Evolutionary conservation across 2,329 filamentous ascomycete genomes (phyloP).

Genomic region (Metarhizium humberi): DNA sequence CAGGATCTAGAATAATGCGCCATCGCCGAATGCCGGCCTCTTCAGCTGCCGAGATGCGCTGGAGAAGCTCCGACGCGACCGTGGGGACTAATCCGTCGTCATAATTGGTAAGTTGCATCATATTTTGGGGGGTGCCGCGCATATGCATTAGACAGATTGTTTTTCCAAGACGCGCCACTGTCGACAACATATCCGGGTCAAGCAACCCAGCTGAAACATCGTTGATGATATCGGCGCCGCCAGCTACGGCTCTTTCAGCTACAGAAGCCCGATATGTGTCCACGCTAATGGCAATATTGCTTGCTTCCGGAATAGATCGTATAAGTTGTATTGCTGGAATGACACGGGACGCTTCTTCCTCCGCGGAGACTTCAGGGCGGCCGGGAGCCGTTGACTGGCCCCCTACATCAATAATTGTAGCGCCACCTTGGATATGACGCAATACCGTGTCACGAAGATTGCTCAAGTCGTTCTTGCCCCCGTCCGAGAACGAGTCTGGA

Average conservation of each 20-base stretch:
- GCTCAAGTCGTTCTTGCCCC: conserved; percentile 51
- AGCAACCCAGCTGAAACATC: conserved; percentile 79
- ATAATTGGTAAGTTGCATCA: conserved; percentile 63
- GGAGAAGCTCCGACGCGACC: conserved; percentile 58
- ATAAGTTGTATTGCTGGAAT: conserved; percentile 71
- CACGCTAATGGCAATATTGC: conserved; percentile 66
- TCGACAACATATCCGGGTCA: conserved; percentile 73
- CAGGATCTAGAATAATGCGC: conserved; percentile 91
- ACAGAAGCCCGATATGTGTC: conserved; percentile 89
- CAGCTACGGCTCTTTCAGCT: conserved; percentile 63
- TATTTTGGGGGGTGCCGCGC: conserved; percentile 77
- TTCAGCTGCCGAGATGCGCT: conserved; percentile 65
- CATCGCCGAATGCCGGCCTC: conserved; percentile 77
- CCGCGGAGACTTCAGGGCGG: conserved; percentile 55
- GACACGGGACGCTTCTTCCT: conserved; percentile 70
- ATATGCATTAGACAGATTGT: conserved; percentile 88
- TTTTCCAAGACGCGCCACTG: conserved; percentile 66
- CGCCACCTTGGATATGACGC: conserved; percentile 57
- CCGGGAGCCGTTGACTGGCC: conserved; percentile 86
- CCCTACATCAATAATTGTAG: conserved; percentile 82
- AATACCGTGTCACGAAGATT: conserved; percentile 51
- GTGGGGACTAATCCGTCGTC: conserved; percentile 56
- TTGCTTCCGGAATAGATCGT: conserved; percentile 53
- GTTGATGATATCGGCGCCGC: conserved; percentile 88
- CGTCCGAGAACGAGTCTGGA: conserved; percentile 95